These are phyloP conservation scores for Asterella californica DNA, from an alignment of 225 moss, liverwort and hornwort species.

Conservation along the genomic window DNA sequence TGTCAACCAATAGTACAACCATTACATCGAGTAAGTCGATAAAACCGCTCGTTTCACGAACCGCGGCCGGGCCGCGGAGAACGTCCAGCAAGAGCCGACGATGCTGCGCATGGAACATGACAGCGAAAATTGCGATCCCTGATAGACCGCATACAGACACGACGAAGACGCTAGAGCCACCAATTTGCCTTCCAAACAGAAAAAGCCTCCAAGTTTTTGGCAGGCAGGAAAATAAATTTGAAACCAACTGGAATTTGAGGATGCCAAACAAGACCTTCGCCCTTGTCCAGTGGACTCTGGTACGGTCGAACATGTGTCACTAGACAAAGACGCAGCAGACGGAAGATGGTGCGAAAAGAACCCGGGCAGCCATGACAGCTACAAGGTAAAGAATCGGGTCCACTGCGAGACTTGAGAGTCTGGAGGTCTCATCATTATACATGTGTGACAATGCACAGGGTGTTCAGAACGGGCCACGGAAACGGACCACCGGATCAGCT, in stretches of 20 bases:
- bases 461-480: constrained; percentile 4
- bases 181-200: not conserved
- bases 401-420: not conserved
- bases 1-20: not conserved
- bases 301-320: not conserved
- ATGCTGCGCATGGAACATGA: not conserved
- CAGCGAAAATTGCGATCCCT: not conserved
- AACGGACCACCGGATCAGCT: constrained; percentile 1
- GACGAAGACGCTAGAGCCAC: not conserved
- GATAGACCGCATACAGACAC: not conserved
- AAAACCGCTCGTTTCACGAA: not conserved
- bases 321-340: not conserved
- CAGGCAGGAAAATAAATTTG: not conserved
- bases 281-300: too few species aligned
- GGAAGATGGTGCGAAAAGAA: not conserved
- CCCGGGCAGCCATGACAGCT: constrained; percentile 8
- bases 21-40: not conserved
- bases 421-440: constrained; percentile 2
- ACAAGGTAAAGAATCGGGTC: constrained; percentile 1
- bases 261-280: not conserved
- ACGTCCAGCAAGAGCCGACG: not conserved
- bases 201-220: not conserved
- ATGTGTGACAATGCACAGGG: not conserved
- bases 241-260: not conserved
- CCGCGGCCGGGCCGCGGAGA: not conserved